Evolutionary conservation across 192 early-diverging fungal species (phyloP).

Genomic region (Chytriomyces sp.): DNA sequence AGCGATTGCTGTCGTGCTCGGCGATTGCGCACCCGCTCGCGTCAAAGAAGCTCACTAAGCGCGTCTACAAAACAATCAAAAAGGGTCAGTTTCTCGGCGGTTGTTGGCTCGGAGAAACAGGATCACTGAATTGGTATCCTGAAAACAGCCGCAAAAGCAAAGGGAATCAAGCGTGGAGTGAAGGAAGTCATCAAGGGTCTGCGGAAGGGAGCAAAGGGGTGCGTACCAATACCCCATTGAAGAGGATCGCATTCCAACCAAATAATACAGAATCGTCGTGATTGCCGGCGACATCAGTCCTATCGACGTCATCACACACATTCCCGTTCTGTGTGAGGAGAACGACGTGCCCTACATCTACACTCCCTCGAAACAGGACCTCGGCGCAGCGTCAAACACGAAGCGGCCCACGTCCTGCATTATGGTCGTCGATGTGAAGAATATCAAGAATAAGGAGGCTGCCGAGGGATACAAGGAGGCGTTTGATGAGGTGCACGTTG

Average conservation of each 20-base stretch:
- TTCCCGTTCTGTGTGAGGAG: conserved; percentile 98
- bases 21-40: conserved; percentile 84
- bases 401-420: conserved; percentile 93
- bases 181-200: conserved; percentile 98
- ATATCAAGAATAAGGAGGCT: conserved; percentile 64
- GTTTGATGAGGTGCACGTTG: conserved; percentile 77
- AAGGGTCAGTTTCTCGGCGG: conserved; percentile 61
- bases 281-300: conserved; percentile 97
- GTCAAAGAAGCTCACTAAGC: conserved; percentile 79
- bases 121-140: not conserved
- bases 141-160: conserved; percentile 74
- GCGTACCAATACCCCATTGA: conserved; percentile 11
- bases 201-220: conserved; percentile 92
- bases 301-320: conserved; percentile 95
- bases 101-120: not conserved
- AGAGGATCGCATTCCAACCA: not conserved
- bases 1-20: conserved; percentile 57
- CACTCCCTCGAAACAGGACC: conserved; percentile 93
- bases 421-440: conserved; percentile 70
- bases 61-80: conserved; percentile 87
- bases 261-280: conserved; percentile 69
- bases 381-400: conserved; percentile 88
- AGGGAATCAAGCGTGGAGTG: conserved; percentile 90
- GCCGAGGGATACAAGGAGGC: conserved; percentile 83
- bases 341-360: conserved; percentile 92